Evolutionary conservation across 352 stramenopile species (phyloP), one percentile per base, ranked within the genome.

Genomic region (Peronospora destructor): DNA sequence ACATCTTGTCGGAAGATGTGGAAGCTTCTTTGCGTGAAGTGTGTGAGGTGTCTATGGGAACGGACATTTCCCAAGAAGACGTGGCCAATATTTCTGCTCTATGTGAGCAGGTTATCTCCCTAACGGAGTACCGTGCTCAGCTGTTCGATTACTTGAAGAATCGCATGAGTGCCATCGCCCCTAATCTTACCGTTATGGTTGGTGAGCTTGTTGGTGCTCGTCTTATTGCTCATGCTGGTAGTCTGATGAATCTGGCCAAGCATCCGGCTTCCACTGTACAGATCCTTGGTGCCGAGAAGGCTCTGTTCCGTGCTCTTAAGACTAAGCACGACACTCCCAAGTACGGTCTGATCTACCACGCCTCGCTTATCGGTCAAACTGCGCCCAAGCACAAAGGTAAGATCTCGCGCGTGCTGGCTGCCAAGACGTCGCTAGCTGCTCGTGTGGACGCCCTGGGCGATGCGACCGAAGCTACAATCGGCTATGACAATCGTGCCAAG

Each of bases 301-400:
- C 97, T 13, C 85, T 99, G 3, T 99, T 99, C 84, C 91, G 97
- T 58, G 97, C 97, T 7, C 81, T 99, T 2, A 99, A 99, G 80
- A 99, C 97, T 8, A 99, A 99, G 74, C 93, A 98, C 66, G 95
- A 99, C 68, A 99, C 97, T 9, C 97, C 97, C 7, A 99, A 99
- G 75, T 99, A 99, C 73, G 97, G 97, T 76, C 83, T 99, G n/a
- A 99, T 99, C 66, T 99, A 99, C 73, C 97, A 99, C 76, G 96
- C 97, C 4, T 98, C 93, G 52, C 75, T 99, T 6, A 98, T 99
- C 51, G 97, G 97, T 28, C 97, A 99, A 71, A 97, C 96, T 1
- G 85, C 90, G n/a, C 91, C 96, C 3, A 99, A 99, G 84, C 90
- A 98, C 77, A 99, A 99, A 84, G 97, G 97, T 56, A 99, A 99